Evolutionary conservation across 768 basidiomycete genomes (phyloP).

Genomic region (Pleurotus eryngii): DNA sequence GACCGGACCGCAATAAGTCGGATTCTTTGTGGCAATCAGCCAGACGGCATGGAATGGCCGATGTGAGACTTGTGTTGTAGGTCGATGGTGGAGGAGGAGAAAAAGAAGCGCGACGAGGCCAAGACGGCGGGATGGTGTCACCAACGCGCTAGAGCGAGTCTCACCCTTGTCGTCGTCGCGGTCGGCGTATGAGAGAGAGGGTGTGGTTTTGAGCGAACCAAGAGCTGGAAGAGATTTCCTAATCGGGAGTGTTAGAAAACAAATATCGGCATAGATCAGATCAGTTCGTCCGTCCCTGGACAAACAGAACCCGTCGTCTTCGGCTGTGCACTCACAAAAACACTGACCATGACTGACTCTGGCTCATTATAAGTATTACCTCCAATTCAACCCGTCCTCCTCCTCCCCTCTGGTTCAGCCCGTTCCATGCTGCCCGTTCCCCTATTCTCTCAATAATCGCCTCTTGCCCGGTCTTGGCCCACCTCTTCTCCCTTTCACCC

Average conservation of each 20-base stretch:
- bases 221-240: neutral
- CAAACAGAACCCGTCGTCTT: conserved; percentile 10
- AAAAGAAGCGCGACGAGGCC: neutral
- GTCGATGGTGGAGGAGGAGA: neutral
- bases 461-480: conserved; percentile 11
- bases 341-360: conserved; percentile 4
- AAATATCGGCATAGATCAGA: conserved; percentile 8
- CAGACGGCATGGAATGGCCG: conserved; percentile 20
- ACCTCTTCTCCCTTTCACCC: conserved; percentile 19
- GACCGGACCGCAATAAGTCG: conserved; percentile 2
- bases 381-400: conserved; percentile 18
- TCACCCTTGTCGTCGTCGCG: neutral
- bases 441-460: conserved; percentile 18
- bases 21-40: conserved; percentile 10
- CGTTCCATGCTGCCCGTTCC: conserved; percentile 20
- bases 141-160: too few relatives aligned
- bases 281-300: conserved; percentile 6
- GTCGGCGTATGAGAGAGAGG: conserved; percentile 2
- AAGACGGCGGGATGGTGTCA: too few relatives aligned
- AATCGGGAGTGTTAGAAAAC: conserved; percentile 2
- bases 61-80: conserved; percentile 12
- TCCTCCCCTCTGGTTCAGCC: conserved; percentile 18
- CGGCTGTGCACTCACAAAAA: conserved; percentile 9
- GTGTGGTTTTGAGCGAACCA: neutral
- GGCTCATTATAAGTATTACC: conserved; percentile 6